Evolutionary conservation across 2,329 filamentous ascomycete genomes (phyloP), one percentile per base, ranked within the genome.

Genomic region (Macroventuria anomochaeta): DNA sequence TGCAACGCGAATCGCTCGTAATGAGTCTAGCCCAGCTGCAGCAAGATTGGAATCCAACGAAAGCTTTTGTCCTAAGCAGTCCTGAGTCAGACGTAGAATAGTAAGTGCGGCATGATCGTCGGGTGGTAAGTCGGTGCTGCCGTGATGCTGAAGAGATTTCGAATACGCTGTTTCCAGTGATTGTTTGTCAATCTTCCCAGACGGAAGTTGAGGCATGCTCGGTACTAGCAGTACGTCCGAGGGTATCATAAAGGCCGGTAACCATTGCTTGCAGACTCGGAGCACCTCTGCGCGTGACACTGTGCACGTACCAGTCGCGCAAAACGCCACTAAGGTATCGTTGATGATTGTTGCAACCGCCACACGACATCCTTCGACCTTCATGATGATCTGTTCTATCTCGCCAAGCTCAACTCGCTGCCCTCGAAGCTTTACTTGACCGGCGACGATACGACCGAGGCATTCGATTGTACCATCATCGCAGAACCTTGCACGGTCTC

Each of bases 381-480:
- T 73, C 34, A 65, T 57, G 6, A 74, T 62, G 15, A 63, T 63
- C 33, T 75, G 65, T 55, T 76, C 73, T n/a, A 77, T 68, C 46
- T 77, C 91, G 0, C 89, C 89, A 4, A 95, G 83, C 67, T 95
- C 89, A 43, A 96, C 83, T 41, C 91, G 82, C 73, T 96, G 92
- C 1, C 92, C 92, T 46, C 91, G 84, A 7, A 96, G 80, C 74
- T 96, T 96, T 43, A 96, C 87, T 72, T 97, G 93, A 0, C 90
- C 91, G 42, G 85, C 85, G 2, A 84, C 83, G 11, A 96, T 87
- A 10, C 93, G 87, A 0, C 93, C 93, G 28, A 93, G 80, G 66
- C 90, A 96, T 70, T 96, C 89, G n/a, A 97, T 79, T 0, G 81
- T 84, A 0, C 91, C 90, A 55, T 89, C 81, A 0, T 79, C 62